phyloP scores from a whole-genome alignment of 2,329 filamentous ascomycete genomes.

The Diplocarpon mali region DNA sequence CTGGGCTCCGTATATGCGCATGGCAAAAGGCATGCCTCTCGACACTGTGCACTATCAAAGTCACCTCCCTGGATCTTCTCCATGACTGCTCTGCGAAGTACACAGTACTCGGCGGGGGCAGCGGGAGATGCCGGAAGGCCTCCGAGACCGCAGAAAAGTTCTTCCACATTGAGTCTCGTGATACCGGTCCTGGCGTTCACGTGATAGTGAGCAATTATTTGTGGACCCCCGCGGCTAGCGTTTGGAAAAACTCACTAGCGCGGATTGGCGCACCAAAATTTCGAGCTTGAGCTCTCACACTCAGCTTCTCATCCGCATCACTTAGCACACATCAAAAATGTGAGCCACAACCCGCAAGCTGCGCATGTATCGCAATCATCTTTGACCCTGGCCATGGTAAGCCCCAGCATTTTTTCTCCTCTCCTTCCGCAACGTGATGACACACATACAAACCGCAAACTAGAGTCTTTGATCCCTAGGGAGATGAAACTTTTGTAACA shows the following conservation, averaged over 20 bases:
- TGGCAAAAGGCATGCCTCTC: too few species aligned
- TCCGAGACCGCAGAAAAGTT: too few species aligned
- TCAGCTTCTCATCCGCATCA: background rate
- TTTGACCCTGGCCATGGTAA: constrained; percentile 13
- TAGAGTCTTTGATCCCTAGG: constrained; percentile 92
- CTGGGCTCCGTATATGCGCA: too few species aligned
- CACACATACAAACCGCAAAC: constrained; percentile 74
- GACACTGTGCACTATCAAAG: too few species aligned
- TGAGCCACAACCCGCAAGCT: constrained; percentile 11
- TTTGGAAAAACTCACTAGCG: constrained; percentile 1
- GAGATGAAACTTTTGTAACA: constrained; percentile 80
- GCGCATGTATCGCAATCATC: constrained; percentile 9
- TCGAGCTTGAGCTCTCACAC: constrained; percentile 7
- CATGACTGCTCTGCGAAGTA: too few species aligned
- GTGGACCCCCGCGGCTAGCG: too few species aligned
- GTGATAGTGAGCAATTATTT: too few species aligned
- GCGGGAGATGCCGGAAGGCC: too few species aligned
- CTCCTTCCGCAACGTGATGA: constrained; percentile 55
- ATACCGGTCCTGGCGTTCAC: too few species aligned
- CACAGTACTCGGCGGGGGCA: too few species aligned
- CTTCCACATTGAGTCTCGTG: too few species aligned
- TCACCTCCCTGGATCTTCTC: too few species aligned
- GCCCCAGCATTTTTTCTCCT: constrained; percentile 12
- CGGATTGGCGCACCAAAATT: constrained; percentile 22
- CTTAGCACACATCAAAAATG: constrained; percentile 14